phyloP scores from a whole-genome alignment of 2,329 filamentous ascomycete genomes.

The Cladosporium halotolerans region DNA sequence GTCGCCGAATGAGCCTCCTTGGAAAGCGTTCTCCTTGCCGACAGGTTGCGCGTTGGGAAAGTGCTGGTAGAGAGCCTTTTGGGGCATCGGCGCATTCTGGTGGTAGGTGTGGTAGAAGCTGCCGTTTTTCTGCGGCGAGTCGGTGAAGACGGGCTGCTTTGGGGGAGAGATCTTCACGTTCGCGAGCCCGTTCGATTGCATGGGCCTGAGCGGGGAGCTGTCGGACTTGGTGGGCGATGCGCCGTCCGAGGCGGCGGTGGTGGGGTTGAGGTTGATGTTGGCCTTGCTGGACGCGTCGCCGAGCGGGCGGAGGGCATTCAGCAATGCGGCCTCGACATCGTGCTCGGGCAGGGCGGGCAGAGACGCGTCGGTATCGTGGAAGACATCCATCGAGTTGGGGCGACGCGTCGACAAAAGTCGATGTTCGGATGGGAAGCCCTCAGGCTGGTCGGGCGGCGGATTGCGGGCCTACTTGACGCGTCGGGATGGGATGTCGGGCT shows the following conservation, averaged over 20 bases:
- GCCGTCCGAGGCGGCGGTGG: conserved; percentile 46
- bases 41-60: conserved; percentile 7
- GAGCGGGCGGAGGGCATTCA: conserved; percentile 39
- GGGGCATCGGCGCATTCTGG: conserved; percentile 17
- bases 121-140: conserved; percentile 61
- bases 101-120: conserved; percentile 32
- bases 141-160: conserved; percentile 50
- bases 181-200: conserved; percentile 59
- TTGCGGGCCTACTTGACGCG: conserved; percentile 2
- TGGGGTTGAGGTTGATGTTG: conserved; percentile 63
- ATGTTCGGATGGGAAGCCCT: conserved; percentile 1
- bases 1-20: conserved; percentile 31
- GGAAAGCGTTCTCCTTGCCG: conserved; percentile 21
- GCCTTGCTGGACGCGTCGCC: conserved; percentile 46
- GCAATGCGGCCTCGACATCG: conserved; percentile 48
- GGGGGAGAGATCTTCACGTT: conserved; percentile 63
- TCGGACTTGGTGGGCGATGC: conserved; percentile 65
- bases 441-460: background rate
- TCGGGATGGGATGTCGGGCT: conserved; percentile 1
- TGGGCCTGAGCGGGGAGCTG: conserved; percentile 55
- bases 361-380: conserved; percentile 46
- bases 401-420: conserved; percentile 51
- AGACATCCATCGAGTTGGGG: conserved; percentile 50
- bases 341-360: conserved; percentile 33
- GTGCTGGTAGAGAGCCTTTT: conserved; percentile 11